Conservation (phyloP, 257 asterid species). For the Fraxinus americana region DNA sequence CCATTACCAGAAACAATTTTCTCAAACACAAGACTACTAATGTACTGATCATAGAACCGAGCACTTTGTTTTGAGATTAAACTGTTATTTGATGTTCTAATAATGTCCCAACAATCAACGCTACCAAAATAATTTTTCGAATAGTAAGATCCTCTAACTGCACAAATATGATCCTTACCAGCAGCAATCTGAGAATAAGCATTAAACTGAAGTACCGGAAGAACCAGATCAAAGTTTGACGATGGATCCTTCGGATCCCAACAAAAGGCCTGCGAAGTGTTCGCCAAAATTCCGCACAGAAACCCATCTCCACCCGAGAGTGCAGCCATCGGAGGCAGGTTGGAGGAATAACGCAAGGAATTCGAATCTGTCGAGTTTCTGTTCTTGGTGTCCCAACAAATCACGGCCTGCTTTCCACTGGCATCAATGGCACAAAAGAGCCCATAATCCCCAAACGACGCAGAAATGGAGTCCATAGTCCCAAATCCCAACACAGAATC, state of each 20-base stretch:
- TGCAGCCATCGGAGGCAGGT: conserved; percentile 69
- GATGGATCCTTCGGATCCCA: conserved; percentile 57
- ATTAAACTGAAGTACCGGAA: conserved; percentile 40
- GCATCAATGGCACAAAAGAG: conserved; percentile 94
- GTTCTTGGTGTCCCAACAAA: conserved; percentile 76
- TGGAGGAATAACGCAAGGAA: conserved; percentile 39
- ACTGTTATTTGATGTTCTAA: conserved; percentile 33
- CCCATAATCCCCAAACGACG: conserved; percentile 68
- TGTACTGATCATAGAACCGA: conserved; percentile 48
- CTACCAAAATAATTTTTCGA: conserved; percentile 56
- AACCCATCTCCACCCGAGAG: conserved; percentile 84
- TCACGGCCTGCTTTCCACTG: conserved; percentile 82
- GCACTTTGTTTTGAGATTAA: conserved; percentile 47
- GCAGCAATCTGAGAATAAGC: conserved; percentile 74
- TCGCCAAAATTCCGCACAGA: conserved; percentile 76
- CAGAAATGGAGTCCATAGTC: conserved; percentile 80
- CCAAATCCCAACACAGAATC: conserved; percentile 68
- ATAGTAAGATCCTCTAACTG: conserved; percentile 71
- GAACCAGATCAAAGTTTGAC: conserved; percentile 65
- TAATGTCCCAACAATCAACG: conserved; percentile 89
- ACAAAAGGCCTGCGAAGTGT: conserved; percentile 74
- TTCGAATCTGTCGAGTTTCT: conserved; percentile 37
- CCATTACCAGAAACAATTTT: conserved; percentile 85
- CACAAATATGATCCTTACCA: conserved; percentile 84
- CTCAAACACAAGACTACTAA: conserved; percentile 39